Evolutionary conservation across 495 filamentous ascomycete species (phyloP).

Genomic region (Podospora appendiculata): DNA sequence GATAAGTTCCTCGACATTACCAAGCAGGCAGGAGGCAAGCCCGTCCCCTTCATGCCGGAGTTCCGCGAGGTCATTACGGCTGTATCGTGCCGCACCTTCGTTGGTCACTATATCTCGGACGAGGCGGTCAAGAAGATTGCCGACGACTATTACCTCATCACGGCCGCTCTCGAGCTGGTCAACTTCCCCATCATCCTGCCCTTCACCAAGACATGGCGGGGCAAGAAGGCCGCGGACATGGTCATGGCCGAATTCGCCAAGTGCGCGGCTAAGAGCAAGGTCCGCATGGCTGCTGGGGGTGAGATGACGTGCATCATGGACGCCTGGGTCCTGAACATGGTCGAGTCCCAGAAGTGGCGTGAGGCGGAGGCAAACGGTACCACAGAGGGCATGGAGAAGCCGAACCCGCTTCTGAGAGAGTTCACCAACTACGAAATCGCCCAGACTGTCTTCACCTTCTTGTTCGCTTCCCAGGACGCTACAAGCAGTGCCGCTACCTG

Average conservation of each 20-base stretch:
- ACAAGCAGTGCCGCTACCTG: conserved; percentile 89
- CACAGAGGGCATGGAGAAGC: conserved; percentile 68
- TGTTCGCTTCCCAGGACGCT: conserved; percentile 96
- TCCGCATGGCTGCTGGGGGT: conserved; percentile 85
- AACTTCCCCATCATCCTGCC: conserved; percentile 98
- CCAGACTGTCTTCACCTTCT: conserved; percentile 93
- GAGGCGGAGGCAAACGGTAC: conserved; percentile 62
- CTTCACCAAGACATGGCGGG: conserved; percentile 94
- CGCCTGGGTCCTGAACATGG: conserved; percentile 80
- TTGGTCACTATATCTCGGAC: conserved; percentile 89
- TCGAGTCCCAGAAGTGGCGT: conserved; percentile 70
- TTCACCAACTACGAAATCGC: conserved; percentile 92
- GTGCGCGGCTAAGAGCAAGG: conserved; percentile 89
- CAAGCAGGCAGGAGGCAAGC: conserved; percentile 58
- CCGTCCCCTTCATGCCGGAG: conserved; percentile 78
- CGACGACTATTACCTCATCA: conserved; percentile 95
- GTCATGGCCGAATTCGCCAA: conserved; percentile 83
- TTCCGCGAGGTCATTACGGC: conserved; percentile 97
- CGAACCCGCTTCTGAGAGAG: conserved; percentile 67
- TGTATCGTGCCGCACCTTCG: conserved; percentile 90
- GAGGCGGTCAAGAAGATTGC: conserved; percentile 89
- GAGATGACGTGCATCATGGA: conserved; percentile 90
- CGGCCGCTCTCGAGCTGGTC: conserved; percentile 90
- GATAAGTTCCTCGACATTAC: conserved; percentile 68
- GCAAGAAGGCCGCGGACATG: conserved; percentile 91